Evolutionary conservation across 305 asterid species (phyloP).

Genomic region (Solanum chacoense): DNA sequence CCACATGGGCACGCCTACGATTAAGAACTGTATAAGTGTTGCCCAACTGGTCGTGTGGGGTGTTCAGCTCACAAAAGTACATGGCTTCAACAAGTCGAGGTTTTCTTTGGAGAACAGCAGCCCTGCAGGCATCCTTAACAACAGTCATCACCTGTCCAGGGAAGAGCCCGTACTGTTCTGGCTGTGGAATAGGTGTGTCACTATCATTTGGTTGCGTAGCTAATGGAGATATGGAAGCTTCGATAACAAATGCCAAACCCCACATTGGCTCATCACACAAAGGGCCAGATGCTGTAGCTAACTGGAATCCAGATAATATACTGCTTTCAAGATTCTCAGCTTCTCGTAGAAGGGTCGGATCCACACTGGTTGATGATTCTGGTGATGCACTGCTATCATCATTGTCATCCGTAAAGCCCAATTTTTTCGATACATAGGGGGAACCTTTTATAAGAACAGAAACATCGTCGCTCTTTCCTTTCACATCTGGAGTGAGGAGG

Average conservation of each 20-base stretch:
- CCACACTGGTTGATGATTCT: slow-evolving; percentile 22
- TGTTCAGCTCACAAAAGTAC: slow-evolving; percentile 83
- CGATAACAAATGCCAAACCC: slow-evolving; percentile 73
- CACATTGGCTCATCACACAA: slow-evolving; percentile 96
- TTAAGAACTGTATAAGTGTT: slow-evolving; percentile 80
- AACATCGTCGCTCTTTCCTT: slow-evolving; percentile 24
- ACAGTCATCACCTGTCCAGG: slow-evolving; percentile 83
- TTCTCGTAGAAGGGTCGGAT: slow-evolving; percentile 40
- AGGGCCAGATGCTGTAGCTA: slow-evolving; percentile 90
- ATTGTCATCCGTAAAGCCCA: slow-evolving; percentile 42
- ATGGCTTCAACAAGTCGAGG: slow-evolving; percentile 76
- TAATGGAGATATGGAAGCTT: slow-evolving; percentile 42
- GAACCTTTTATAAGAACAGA: slow-evolving; percentile 60
- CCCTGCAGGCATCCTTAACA: slow-evolving; percentile 84
- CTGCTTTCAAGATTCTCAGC: slow-evolving; percentile 75
- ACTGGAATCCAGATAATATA: slow-evolving; percentile 80
- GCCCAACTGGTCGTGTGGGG: slow-evolving; percentile 79
- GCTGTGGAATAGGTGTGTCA: slow-evolving; percentile 32
- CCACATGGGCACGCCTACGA: slow-evolving; percentile 68
- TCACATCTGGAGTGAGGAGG: slow-evolving; percentile 49
- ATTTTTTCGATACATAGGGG: slow-evolving; percentile 55
- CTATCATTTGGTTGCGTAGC: slow-evolving; percentile 28
- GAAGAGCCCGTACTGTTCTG: slow-evolving; percentile 63
- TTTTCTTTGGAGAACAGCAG: slow-evolving; percentile 67
- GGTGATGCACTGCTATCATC: slow-evolving; percentile 13